These are phyloP conservation scores for Solanum neorickii DNA, from an alignment of 257 asterid species.

Conservation along the genomic window DNA sequence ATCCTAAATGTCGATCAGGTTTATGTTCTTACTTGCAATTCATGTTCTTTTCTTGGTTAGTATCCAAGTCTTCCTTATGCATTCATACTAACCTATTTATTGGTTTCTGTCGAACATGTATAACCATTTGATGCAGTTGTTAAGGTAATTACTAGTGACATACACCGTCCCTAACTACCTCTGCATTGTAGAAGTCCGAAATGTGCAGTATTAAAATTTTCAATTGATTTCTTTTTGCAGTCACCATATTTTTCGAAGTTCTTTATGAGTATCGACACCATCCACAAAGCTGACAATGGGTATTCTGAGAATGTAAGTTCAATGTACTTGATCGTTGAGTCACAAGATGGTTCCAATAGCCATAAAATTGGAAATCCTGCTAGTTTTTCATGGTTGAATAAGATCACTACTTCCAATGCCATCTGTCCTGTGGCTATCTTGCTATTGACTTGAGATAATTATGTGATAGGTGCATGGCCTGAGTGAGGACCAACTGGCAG, in stretches of 20 bases:
- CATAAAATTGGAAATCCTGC: neutral
- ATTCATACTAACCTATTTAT: neutral
- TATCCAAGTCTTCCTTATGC: neutral
- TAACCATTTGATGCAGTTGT: slow-evolving; percentile 36
- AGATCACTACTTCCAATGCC: neutral
- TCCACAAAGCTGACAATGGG: slow-evolving; percentile 18
- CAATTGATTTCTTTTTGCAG: slow-evolving; percentile 22
- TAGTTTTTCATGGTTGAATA: neutral
- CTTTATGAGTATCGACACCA: slow-evolving; percentile 1
- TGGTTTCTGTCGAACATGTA: slow-evolving; percentile 15
- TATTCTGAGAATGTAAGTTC: slow-evolving; percentile 64
- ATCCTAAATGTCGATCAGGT: slow-evolving; percentile 9
- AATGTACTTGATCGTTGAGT: neutral
- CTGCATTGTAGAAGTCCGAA: neutral
- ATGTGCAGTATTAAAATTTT: neutral
- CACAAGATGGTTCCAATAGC: neutral
- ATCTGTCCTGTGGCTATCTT: neutral
- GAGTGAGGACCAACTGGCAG: slow-evolving; percentile 46
- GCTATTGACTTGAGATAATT: neutral
- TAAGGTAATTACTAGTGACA: slow-evolving; percentile 36
- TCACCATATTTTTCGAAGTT: slow-evolving; percentile 78
- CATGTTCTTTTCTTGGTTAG: neutral
- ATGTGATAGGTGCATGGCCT: slow-evolving; percentile 62
- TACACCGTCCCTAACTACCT: neutral
- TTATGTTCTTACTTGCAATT: neutral